Evolutionary conservation across 2,329 filamentous ascomycete species (phyloP), one percentile per base, ranked within the genome.

Genomic region (Bipolaris gigantea): DNA sequence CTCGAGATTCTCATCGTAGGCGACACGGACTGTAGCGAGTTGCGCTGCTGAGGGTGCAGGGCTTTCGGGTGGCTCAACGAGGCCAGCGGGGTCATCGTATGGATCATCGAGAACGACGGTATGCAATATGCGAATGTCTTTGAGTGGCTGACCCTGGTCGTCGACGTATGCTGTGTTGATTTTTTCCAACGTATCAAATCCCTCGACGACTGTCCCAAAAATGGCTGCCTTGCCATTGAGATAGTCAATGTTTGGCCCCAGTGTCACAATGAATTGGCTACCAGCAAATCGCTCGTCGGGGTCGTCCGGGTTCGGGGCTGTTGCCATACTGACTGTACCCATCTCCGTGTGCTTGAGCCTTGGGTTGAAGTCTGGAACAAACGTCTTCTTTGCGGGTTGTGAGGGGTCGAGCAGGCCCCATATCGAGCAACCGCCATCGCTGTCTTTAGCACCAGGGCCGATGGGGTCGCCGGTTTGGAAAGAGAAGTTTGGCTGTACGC

Each of bases 261-360:
- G 81, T 0, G 93, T 97, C 56, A 99, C 85, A 67, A 97, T 87
- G 73, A 99, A 99, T 73, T 99, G 93, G 65, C 92, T 96, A 6
- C 84, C 92, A 0, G 92, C 92, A 40, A 96, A 78, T 30, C 92
- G 86, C 55, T 87, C 85, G 64, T 97, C 92, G 2, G 90, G 88
- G 67, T 97, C 89, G 15, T 83, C 82, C 4, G 86, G 79, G 9
- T 88, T 85, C 0, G 89, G 88, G 16, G 86, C 90, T 0, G 93
- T 97, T n/a, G 93, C 94, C 91, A 97, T 96, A 78, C 92, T 97
- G 57, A 99, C 92, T 13, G 91, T 97, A 50, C 93, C 93, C 63
- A 89, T 86, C 73, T 96, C 90, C 36, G 84, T 78, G 75, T 99
- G 94, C 74, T 94, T 96, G 64, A 96, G 79, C 72, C 93, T 96